Evolutionary conservation across 2,329 filamentous ascomycete genomes (phyloP), one percentile per base, ranked within the genome.

Genomic region (Elsinoe perseae): DNA sequence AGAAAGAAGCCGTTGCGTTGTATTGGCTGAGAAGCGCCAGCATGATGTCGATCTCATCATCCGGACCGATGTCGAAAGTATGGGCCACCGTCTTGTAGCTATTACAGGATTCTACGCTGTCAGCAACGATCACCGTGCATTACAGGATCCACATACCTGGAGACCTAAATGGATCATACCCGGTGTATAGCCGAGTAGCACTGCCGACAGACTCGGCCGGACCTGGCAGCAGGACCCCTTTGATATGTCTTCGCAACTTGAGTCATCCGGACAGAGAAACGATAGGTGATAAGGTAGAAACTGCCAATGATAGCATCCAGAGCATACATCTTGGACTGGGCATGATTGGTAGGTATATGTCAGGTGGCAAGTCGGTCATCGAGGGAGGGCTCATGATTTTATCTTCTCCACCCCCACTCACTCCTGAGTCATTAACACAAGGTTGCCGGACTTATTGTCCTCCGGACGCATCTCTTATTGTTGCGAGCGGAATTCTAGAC

Each of bases 1-100:
- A 48, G 43, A 48, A 48, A 16, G 43, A 20, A 23, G 21, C 43
- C 18, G 43, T 48, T 5, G 43, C 43, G n/a, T 48, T 48, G 43
- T 48, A 30, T 7, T 12, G 43, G n/a, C n/a, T 25, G 7, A 48
- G 23, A 20, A 48, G 18, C n/a, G 21, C 14, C 25, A 48, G 23
- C 18, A 48, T 6, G n/a, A 27, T 23, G 21, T 48, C 43, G 7
- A 48, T 6, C 43, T 48, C 43, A 5, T 27, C 25, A 16, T 48
- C 43, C 21, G 43, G 43, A 3, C 21, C 25, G 20, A 27, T 23
- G 18, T 48, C 43, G 25, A 48, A 48, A 3, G 43, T 48, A 8
- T 27, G 23, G 4, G 43, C 43, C 10, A 48, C 43, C 23, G 43
- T 48, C 43, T 48, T 48, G n/a, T 30, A 14, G n/a, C 21, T 48